Base-by-base conservation (phyloP, 306 rosid genomes). In the Herpetospermum pedunculosum region DNA sequence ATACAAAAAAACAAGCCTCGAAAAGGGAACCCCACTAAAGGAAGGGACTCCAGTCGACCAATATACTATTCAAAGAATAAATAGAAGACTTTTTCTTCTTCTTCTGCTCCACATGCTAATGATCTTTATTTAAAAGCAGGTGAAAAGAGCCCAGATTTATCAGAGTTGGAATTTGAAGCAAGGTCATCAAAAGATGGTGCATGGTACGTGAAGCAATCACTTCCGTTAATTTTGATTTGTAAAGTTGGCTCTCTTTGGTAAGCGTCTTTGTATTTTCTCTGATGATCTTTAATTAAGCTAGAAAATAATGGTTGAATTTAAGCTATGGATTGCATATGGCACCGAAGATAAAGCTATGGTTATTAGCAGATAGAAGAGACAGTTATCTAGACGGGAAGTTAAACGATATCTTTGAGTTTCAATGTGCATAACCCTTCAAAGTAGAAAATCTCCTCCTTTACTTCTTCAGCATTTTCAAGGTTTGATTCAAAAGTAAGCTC, bases 171-270 rank as follows among this genome's bases (percentile, higher is more conserved):
- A 81, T 95, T 95, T 55, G 99, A 94, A 83, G 99, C 97, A 4
- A 89, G 82, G 79, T 94, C 99, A 52, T 79, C 97, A 60, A 94
- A 91, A 80, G 97, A 94, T 71, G 96, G 90, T 58, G 99, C 99
- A 75, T 94, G 99, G 99, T 94, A 85, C 77, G 87, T 63, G 21
- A 74, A 74, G 55, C 26, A 58, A n/a, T 16, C 44, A 34, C 47
- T 48, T 1, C 32, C 3, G 8, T 44, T 62, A 18, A n/a, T 62
- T 30, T 62, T 62, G 26, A 34, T 18, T 35, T 34, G 41, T 18
- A 34, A 9, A 18, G 70, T 62, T 26, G 26, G 25, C 16, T 43
- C 8, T 44, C 25, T 43, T 23, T 67, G 53, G 53, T 41, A 23
- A 13, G 74, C 12, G 25, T 69, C 40, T 43, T 46, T 44, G 16